Base-by-base conservation (phyloP, 129 eudicot species). In the Flaveria robusta region DNA sequence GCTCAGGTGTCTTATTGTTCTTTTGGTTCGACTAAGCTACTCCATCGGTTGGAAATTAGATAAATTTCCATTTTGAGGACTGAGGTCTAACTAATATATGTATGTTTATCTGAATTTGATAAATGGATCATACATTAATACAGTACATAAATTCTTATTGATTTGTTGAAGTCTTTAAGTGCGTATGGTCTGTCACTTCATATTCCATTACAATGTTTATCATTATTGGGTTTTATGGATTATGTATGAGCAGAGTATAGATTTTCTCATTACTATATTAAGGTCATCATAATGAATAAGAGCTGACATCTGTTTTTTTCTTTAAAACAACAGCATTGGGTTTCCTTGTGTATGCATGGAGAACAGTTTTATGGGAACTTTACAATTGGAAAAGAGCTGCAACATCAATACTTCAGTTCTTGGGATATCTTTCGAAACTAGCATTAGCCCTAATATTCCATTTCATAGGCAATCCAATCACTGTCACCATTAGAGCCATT, bases 361-460 rank as follows among this genome's bases (percentile, higher is more conserved):
- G 96, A 82, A 76, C 86, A 3, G 92, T 93, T 78, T 65, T 90
- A 58, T 92, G 94, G 96, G 98, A 93, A 77, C 85, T 93, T 22
- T 58, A 58, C 34, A 90, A 90, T 68, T 90, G 98, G 98, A 86
- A 68, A 82, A 84, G 67, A 19, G 81, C 80, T 24, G 73, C 85
- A 23, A 66, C 58, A 9, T 43, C 76, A 1, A 55, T 88, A 23
- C 22, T 77, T 46, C 73, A 70, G 4, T 85, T 88, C 59, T 6
- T 88, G 7, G 83, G 83, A 34, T 73, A 83, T 85, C 77, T 85
- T 64, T 81, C 81, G 7, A 83, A 88, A 64, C 79, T 86, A 31
- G 45, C 64, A 13, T 64, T 88, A 65, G 92, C 94, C 81, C 62
- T 89, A n/a, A 65, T 87, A 9, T 92, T 71, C 74, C 88, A 83